Percentiles rank a stretch among this genome's conserved stretches.
phyloP scores from a whole-genome alignment of 805 yeast genomes.

The Lachancea nothofagi region DNA sequence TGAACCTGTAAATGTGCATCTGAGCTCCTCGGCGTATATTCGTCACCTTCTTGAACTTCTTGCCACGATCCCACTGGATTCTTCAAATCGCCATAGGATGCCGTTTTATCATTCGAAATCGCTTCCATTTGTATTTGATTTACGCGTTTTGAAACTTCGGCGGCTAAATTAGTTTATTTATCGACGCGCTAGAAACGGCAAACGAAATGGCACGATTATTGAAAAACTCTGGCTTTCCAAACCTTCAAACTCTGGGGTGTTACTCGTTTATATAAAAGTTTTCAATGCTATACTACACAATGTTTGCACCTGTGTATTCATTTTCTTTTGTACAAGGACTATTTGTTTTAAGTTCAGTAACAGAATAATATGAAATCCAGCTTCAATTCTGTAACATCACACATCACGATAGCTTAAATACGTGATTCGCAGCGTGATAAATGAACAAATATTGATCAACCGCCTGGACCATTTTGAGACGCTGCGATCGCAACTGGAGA shows the following conservation, averaged over 20 bases:
- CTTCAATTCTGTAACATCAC: too few relatives aligned
- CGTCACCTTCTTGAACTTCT: not conserved
- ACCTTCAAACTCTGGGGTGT: too few relatives aligned
- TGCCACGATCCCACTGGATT: not conserved
- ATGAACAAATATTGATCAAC: slow-evolving; percentile 31
- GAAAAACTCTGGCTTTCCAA: too few relatives aligned
- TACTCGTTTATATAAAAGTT: too few relatives aligned
- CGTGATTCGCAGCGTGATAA: slow-evolving; percentile 30
- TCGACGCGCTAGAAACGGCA: too few relatives aligned
- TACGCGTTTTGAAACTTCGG: not conserved
- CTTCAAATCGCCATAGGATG: too few relatives aligned
- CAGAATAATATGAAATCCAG: too few relatives aligned
- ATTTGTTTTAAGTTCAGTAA: too few relatives aligned
- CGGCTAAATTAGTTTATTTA: slow-evolving; percentile 1
- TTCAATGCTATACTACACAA: too few relatives aligned
- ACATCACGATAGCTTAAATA: not conserved
- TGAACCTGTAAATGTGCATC: not conserved
- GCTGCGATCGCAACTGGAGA: slow-evolving; percentile 29
- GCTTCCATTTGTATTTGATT: not conserved
- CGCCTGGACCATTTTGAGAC: slow-evolving; percentile 35
- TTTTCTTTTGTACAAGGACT: too few relatives aligned
- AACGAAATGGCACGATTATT: too few relatives aligned
- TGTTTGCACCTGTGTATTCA: too few relatives aligned
- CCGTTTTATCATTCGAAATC: not conserved
- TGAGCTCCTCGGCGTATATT: not conserved